Conservation (phyloP, 139 green algal genomes). For the Chlorella sp. region DNA sequence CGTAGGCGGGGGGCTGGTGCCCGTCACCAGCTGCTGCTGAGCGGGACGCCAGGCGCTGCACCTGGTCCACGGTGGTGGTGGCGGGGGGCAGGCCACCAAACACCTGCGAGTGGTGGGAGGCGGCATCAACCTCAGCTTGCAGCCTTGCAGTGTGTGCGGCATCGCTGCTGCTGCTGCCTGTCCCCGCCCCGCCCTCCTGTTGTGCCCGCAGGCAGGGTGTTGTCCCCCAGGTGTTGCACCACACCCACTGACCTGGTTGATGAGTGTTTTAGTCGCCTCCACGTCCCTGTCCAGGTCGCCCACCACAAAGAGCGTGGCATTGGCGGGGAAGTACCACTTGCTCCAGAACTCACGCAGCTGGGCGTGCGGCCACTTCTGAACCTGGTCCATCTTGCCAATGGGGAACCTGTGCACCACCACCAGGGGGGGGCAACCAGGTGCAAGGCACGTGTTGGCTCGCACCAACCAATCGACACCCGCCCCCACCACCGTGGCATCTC, state of each 20-base stretch:
- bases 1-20: conserved; percentile 1
- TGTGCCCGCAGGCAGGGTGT: too few relatives aligned
- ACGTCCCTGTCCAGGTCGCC: conserved; percentile 73
- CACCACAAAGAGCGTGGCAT: conserved; percentile 97
- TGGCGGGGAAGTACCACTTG: conserved; percentile 92
- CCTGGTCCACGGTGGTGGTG: conserved; percentile 1
- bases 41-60: background rate
- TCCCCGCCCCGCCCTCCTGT: too few relatives aligned
- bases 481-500: too few relatives aligned
- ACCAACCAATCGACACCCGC: too few relatives aligned
- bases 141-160: too few relatives aligned
- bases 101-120: background rate
- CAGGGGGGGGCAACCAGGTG: too few relatives aligned
- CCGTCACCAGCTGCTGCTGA: conserved; percentile 3
- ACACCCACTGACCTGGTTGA: conserved; percentile 28
- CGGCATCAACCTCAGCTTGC: too few relatives aligned
- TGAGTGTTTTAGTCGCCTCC: conserved; percentile 47
- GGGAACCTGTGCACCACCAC: conserved; percentile 75
- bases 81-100: background rate
- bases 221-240: too few relatives aligned
- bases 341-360: conserved; percentile 83
- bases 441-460: background rate
- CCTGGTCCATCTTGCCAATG: conserved; percentile 94
- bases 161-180: too few relatives aligned
- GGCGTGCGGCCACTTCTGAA: conserved; percentile 75